Evolutionary conservation across 2,329 filamentous ascomycete species (phyloP), one percentile per base, ranked within the genome.

Genomic region (Fusarium nanum): DNA sequence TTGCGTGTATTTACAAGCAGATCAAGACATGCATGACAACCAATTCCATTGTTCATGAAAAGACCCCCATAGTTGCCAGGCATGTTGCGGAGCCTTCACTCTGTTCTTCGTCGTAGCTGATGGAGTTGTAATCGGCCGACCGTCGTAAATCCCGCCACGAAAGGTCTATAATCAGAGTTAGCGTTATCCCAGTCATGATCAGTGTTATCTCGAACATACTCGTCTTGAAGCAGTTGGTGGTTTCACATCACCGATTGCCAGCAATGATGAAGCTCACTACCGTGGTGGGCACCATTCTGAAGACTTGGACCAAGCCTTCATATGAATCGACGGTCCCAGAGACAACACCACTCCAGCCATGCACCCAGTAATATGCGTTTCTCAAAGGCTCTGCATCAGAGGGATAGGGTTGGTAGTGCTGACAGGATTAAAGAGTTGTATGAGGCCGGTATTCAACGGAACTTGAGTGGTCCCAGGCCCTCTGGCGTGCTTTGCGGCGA

Each of bases 1-100:
- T 30, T 30, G 12, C 0, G 1, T 30, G 28, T 30, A 13, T 7
- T 6, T 30, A 30, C 12, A 13, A 30, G 28, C 2, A 2, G 28
- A 30, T 3, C 28, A 30, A 13, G 27, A 28, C 27, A 22, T 22
- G 22, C 22, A 22, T 22, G 3, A 22, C 22, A 22, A 22, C 22
- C 22, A 5, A 22, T 22, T 22, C 22, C 5, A 22, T 22, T 22
- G 22, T 22, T 22, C 22, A 22, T 5, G 23, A 27, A 27, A 34
- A 18, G 16, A 18, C 8, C 16, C 2, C 3, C 16, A 18, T 9
- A 0, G 6, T 34, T 34, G 9, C 32, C 16, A 18, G 0, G 8
- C 16, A 18, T 34, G 5, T 16, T 34, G 5, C 9, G 3, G 8
- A 18, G 32, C 16, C 32, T 8, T 18, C 16, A 32, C 30, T 16